Conservation (phyloP, 805 yeast species). For the Saccharomyces kudriavzevii region DNA sequence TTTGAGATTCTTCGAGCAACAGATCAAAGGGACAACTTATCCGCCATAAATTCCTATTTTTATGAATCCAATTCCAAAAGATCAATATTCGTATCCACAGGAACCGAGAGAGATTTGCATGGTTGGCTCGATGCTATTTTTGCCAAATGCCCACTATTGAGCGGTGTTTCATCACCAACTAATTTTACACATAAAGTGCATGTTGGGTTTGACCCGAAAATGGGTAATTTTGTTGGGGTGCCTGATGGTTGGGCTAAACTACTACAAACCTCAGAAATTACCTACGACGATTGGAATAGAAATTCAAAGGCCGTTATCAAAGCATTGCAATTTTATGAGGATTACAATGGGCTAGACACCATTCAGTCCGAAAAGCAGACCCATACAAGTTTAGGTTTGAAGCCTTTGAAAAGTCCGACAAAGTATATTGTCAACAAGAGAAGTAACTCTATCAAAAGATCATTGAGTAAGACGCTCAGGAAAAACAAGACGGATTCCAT, state of each 20-base stretch:
- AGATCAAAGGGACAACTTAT: conserved; percentile 12
- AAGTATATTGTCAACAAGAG: background rate
- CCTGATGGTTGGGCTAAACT: conserved; percentile 72
- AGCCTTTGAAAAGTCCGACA: conserved; percentile 2
- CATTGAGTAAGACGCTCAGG: background rate
- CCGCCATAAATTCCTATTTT: conserved; percentile 1
- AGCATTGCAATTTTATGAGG: conserved; percentile 70
- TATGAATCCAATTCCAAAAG: conserved; percentile 33
- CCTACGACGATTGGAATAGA: conserved; percentile 83
- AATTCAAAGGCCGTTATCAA: conserved; percentile 95
- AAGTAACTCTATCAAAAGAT: background rate
- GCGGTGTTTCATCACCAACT: conserved; percentile 77
- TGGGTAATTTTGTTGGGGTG: conserved; percentile 78
- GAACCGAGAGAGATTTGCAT: conserved; percentile 65
- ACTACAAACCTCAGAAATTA: conserved; percentile 54
- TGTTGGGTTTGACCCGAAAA: conserved; percentile 71
- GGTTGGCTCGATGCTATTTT: conserved; percentile 87
- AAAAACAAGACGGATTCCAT: background rate
- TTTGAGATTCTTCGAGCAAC: conserved; percentile 59
- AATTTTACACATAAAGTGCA: conserved; percentile 91
- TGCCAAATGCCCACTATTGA: conserved; percentile 53
- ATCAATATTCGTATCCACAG: conserved; percentile 62
- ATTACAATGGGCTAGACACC: conserved; percentile 28
- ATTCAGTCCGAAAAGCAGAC: background rate
- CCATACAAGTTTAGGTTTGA: background rate